A percentile compares a stretch with the other conserved stretches of the same genome.
Evolutionary conservation across 805 yeast genomes (phyloP).

Genomic region (Yamadazyma paraphyllophila): DNA sequence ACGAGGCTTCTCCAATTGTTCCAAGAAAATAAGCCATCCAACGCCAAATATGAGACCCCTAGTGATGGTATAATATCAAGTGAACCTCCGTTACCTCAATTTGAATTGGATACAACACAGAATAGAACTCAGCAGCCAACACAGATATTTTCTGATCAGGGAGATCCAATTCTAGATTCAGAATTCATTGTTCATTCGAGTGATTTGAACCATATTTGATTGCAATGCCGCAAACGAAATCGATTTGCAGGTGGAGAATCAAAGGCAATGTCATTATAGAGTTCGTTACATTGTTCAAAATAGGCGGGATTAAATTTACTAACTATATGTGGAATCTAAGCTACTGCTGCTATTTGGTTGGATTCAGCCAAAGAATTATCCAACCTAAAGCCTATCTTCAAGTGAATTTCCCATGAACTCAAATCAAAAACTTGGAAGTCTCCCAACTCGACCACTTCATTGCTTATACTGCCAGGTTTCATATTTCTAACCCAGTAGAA

Average conservation of each 20-base stretch:
- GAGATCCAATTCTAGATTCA: neutral
- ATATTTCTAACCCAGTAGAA: conserved; percentile 21
- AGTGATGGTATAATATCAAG: conserved; percentile 4
- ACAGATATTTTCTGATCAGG: conserved; percentile 1
- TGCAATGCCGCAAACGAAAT: no score
- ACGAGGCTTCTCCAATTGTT: neutral
- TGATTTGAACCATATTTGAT: neutral
- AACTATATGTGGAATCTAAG: conserved; percentile 1
- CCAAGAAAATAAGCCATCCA: conserved; percentile 1
- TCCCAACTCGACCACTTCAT: conserved; percentile 25
- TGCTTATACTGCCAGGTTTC: conserved; percentile 4
- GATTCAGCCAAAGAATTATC: conserved; percentile 21
- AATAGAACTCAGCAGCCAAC: conserved; percentile 2
- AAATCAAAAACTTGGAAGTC: conserved; percentile 44
- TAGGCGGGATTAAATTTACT: neutral
- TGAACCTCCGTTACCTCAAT: conserved; percentile 1
- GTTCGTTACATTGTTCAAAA: no score
- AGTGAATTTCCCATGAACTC: conserved; percentile 39
- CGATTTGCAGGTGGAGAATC: no score
- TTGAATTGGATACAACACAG: conserved; percentile 2
- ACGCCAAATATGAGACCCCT: neutral
- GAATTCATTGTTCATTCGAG: neutral
- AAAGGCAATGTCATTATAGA: neutral
- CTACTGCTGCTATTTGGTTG: conserved; percentile 1
- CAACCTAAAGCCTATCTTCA: conserved; percentile 36